phyloP scores from a whole-genome alignment of 345 rosid species.

The Cardamine chenopodiifolia region DNA sequence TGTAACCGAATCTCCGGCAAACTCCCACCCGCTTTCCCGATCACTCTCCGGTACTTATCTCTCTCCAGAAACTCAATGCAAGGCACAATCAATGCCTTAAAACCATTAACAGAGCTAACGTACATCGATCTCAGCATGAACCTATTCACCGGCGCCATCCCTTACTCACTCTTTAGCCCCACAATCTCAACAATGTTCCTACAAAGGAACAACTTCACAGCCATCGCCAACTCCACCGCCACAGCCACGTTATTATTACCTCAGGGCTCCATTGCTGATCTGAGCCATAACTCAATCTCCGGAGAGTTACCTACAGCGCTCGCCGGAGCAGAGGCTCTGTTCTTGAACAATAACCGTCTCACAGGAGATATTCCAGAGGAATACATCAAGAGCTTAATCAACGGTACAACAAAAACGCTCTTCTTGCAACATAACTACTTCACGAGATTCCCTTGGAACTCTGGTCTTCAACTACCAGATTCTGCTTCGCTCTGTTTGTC shows the following conservation, averaged over 20 bases:
- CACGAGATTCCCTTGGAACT: conserved; percentile 54
- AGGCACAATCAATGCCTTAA: conserved; percentile 66
- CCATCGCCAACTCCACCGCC: conserved; percentile 12
- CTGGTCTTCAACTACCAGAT: conserved; percentile 53
- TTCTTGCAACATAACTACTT: conserved; percentile 82
- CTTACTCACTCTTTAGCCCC: conserved; percentile 55
- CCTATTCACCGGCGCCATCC: conserved; percentile 71
- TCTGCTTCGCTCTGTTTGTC: conserved; percentile 70
- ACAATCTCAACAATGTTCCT: conserved; percentile 58
- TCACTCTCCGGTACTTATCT: conserved; percentile 72
- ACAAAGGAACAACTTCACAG: conserved; percentile 86
- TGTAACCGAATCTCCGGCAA: conserved; percentile 57
- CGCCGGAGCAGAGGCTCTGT: conserved; percentile 68
- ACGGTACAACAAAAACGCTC: conserved; percentile 57
- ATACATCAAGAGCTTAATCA: conserved; percentile 52
- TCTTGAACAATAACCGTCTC: conserved; percentile 69
- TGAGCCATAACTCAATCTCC: conserved; percentile 69
- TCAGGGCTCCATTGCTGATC: conserved; percentile 65
- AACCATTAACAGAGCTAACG: conserved; percentile 51
- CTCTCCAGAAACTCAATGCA: conserved; percentile 55
- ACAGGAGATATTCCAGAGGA: conserved; percentile 64
- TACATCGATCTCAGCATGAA: conserved; percentile 86
- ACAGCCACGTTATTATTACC: neutral
- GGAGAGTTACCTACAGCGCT: conserved; percentile 57
- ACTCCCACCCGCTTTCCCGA: conserved; percentile 59